Percentiles rank a stretch among this genome's conserved stretches.
Conservation (phyloP, 352 stramenopile genomes). For the Blastocystis sp. region DNA sequence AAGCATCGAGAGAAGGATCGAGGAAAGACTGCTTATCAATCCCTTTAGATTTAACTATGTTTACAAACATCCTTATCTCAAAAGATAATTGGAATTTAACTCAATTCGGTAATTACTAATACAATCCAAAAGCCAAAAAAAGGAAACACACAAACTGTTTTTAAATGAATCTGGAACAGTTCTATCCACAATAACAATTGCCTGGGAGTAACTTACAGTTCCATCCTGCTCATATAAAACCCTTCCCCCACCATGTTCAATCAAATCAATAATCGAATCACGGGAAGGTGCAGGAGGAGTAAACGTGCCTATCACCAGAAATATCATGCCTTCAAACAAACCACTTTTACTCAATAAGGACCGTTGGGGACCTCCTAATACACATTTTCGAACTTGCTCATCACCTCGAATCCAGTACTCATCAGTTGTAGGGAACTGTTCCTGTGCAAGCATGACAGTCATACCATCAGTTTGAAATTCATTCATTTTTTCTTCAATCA, state of each 20-base stretch:
- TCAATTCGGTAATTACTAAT: conserved; percentile 23
- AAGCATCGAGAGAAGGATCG: neutral
- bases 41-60: conserved; percentile 22
- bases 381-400: neutral
- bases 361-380: neutral
- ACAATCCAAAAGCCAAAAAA: conserved; percentile 29
- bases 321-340: conserved; percentile 32
- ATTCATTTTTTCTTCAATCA: neutral
- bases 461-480: neutral
- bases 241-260: neutral
- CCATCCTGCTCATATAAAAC: neutral
- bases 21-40: conserved; percentile 33
- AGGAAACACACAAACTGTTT: neutral
- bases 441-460: neutral
- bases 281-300: neutral
- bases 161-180: neutral
- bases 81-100: neutral
- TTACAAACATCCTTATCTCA: neutral
- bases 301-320: neutral
- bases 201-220: neutral
- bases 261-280: neutral
- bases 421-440: neutral
- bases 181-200: neutral
- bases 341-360: neutral
- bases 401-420: conserved; percentile 5